These are phyloP conservation scores for Suillus ampliporus DNA, from an alignment of 768 basidiomycete species.

Conservation along the genomic window DNA sequence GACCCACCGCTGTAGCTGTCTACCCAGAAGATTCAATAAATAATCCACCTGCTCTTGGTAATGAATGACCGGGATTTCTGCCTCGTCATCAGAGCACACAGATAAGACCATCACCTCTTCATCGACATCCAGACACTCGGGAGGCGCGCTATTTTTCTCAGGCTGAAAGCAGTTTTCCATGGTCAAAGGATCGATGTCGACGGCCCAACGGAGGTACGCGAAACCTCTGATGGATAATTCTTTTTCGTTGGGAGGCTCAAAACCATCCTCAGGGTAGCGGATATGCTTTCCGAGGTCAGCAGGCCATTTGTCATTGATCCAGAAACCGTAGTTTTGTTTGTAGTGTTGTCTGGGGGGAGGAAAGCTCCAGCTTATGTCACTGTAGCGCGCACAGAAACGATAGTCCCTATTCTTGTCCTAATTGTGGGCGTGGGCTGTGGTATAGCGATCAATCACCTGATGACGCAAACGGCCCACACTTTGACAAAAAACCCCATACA, in stretches of 20 bases:
- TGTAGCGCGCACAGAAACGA: too few species aligned
- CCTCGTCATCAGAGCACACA: background rate
- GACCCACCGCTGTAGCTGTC: background rate
- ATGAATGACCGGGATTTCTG: background rate
- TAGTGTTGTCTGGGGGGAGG: too few species aligned
- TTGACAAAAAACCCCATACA: too few species aligned
- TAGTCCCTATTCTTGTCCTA: too few species aligned
- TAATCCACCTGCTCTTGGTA: background rate
- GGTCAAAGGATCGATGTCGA: background rate
- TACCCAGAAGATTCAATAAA: background rate
- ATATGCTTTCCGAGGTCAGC: background rate
- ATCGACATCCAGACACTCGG: background rate
- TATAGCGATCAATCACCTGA: too few species aligned
- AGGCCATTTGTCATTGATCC: background rate
- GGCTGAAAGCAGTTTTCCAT: background rate
- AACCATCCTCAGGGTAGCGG: background rate
- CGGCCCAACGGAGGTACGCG: background rate
- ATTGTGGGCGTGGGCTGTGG: too few species aligned
- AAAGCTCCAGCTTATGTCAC: too few species aligned
- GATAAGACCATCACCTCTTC: background rate
- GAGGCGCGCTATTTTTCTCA: background rate
- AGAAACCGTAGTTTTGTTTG: too few species aligned
- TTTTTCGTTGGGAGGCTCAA: background rate
- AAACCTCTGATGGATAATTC: background rate
- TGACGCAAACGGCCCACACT: too few species aligned